phyloP scores from a whole-genome alignment of 225 moss, liverwort and hornwort genomes.

The Climacium dendroides region DNA sequence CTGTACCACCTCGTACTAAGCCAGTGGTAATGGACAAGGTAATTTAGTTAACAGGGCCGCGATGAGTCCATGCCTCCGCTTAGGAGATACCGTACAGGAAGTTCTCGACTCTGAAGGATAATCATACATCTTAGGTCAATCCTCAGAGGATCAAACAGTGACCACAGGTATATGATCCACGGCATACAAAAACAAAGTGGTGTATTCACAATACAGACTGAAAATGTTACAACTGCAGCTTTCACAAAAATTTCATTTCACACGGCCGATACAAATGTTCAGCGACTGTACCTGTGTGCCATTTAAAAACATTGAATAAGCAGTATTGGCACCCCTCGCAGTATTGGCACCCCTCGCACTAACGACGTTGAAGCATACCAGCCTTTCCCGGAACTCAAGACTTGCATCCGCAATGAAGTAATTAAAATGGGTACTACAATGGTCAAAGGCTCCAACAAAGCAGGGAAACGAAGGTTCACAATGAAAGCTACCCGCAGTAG shows the following conservation, averaged over 20 bases:
- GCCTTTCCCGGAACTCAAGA: not conserved
- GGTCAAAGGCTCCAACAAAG: not conserved
- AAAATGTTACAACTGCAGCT: not conserved
- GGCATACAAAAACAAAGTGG: not conserved
- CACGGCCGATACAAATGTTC: not conserved
- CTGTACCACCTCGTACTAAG: not conserved
- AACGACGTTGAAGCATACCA: not conserved
- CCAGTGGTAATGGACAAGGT: not conserved
- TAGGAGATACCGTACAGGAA: not conserved
- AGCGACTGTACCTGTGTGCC: not conserved
- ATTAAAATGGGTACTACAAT: not conserved
- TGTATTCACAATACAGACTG: not conserved
- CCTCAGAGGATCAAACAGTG: not conserved
- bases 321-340: not conserved
- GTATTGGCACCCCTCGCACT: not conserved
- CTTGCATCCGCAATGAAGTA: not conserved
- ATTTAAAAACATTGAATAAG: not conserved
- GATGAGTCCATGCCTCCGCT: not conserved
- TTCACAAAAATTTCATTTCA: not conserved
- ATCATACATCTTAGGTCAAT: not conserved
- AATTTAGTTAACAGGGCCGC: not conserved
- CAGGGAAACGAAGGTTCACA: not conserved
- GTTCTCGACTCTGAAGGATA: not conserved
- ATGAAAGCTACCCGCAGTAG: not conserved
- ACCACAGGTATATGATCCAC: not conserved